These are phyloP conservation scores for Chytriomyces sp. DNA, from an alignment of 192 early-diverging fungal species.

Conservation along the genomic window DNA sequence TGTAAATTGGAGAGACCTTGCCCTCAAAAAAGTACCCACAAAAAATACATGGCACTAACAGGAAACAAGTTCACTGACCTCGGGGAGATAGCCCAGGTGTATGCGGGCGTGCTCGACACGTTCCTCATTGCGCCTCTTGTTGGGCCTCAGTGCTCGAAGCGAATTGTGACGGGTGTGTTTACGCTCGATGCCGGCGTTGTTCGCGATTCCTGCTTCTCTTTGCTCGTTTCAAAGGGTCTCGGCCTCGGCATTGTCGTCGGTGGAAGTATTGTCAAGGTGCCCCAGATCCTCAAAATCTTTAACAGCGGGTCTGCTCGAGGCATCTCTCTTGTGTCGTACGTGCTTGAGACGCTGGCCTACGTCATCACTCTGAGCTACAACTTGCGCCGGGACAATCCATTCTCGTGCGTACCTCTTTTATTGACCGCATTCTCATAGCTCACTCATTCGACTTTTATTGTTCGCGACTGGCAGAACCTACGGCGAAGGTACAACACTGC, in stretches of 20 bases:
- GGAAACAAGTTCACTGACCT: too few relatives aligned
- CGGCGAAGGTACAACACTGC: constrained; percentile 61
- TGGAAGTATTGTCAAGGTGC: constrained; percentile 88
- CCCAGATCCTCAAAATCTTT: constrained; percentile 93
- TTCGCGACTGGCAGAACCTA: constrained; percentile 47
- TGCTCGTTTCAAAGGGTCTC: constrained; percentile 86
- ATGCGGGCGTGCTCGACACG: too few relatives aligned
- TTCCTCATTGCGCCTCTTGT: constrained; percentile 65
- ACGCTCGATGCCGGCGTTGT: constrained; percentile 69
- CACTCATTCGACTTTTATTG: neutral
- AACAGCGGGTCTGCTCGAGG: constrained; percentile 74
- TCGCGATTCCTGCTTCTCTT: constrained; percentile 78
- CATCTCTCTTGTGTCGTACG: constrained; percentile 75
- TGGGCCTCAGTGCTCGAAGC: constrained; percentile 77
- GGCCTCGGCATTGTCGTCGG: constrained; percentile 93
- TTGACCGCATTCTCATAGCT: too few relatives aligned
- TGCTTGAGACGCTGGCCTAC: constrained; percentile 84
- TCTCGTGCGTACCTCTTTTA: constrained; percentile 60
- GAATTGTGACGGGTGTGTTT: constrained; percentile 43
- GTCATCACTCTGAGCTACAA: constrained; percentile 85
- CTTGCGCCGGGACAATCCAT: constrained; percentile 77
- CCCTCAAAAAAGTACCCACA: too few relatives aligned
- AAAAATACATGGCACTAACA: too few relatives aligned
- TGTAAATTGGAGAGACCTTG: too few relatives aligned
- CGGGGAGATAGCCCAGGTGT: too few relatives aligned